A percentile compares a stretch with the other conserved stretches of the same genome.
phyloP scores from a whole-genome alignment of 2,329 filamentous ascomycete species.

The Pyrenophora seminiperda region DNA sequence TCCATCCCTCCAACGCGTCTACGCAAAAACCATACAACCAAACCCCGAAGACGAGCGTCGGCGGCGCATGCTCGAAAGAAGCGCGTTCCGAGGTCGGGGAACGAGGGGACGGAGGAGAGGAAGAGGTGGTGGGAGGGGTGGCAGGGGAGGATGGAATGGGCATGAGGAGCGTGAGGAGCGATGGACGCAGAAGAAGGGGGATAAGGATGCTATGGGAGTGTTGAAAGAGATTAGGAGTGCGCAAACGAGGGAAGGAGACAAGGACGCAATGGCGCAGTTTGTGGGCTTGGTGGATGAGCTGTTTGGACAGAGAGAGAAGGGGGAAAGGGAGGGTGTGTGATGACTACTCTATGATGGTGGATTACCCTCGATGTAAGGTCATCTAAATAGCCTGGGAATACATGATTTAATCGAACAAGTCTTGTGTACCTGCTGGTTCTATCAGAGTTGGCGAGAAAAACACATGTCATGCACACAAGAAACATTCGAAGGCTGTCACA shows the following conservation, averaged over 20 bases:
- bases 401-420: no score
- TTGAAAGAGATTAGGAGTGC: constrained; percentile 35
- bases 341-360: no score
- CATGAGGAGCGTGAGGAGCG: constrained; percentile 13
- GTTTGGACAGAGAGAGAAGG: constrained; percentile 19
- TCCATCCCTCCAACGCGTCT: constrained; percentile 37
- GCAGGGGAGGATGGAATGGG: constrained; percentile 19
- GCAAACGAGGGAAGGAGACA: constrained; percentile 36
- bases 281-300: constrained; percentile 36
- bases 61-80: constrained; percentile 19
- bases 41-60: constrained; percentile 32
- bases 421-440: no score
- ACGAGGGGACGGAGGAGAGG: constrained; percentile 25
- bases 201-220: constrained; percentile 37
- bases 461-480: no score
- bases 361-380: no score
- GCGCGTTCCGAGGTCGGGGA: constrained; percentile 23
- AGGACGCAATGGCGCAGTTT: constrained; percentile 52
- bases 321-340: not conserved
- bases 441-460: no score
- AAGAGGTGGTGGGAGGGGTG: constrained; percentile 17
- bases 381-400: no score
- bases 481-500: no score
- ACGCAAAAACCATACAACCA: constrained; percentile 43
- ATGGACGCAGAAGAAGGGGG: constrained; percentile 42